These are phyloP conservation scores for Coniella vitis DNA, from an alignment of 2,329 filamentous ascomycete genomes.

Conservation along the genomic window DNA sequence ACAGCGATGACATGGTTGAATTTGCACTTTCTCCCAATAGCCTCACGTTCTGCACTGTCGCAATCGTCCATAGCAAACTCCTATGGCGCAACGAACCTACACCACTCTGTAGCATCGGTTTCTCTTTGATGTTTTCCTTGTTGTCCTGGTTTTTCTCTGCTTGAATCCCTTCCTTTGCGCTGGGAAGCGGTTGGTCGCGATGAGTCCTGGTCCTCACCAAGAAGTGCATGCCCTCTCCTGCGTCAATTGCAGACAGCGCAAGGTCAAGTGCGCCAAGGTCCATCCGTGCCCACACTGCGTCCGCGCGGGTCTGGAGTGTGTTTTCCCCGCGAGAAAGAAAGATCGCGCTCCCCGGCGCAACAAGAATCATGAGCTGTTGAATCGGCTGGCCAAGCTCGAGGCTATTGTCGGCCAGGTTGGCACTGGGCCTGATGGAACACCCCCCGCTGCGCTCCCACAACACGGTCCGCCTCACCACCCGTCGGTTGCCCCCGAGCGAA, in stretches of 20 bases:
- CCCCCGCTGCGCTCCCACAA: no score
- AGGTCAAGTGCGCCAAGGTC: constrained; percentile 52
- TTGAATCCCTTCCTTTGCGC: no score
- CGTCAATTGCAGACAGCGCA: constrained; percentile 55
- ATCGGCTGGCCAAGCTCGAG: constrained; percentile 37
- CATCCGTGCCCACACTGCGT: constrained; percentile 50
- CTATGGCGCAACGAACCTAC: no score
- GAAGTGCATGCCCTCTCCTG: constrained; percentile 35
- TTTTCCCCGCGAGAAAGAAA: constrained; percentile 38
- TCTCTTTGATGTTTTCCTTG: no score
- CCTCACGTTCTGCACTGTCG: no score
- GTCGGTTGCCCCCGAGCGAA: neutral
- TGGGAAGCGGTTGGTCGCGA: neutral
- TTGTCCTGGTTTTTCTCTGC: no score
- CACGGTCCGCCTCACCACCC: neutral
- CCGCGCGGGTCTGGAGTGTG: constrained; percentile 39
- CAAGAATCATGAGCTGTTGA: constrained; percentile 37
- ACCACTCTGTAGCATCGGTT: no score
- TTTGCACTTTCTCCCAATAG: no score
- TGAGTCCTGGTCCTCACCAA: neutral
- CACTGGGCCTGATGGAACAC: constrained; percentile 23
- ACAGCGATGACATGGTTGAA: no score
- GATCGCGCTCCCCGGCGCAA: constrained; percentile 33
- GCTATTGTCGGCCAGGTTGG: constrained; percentile 37
- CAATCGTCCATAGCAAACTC: no score